Conservation (phyloP, 345 rosid genomes). For the Lepidium sativum region DNA sequence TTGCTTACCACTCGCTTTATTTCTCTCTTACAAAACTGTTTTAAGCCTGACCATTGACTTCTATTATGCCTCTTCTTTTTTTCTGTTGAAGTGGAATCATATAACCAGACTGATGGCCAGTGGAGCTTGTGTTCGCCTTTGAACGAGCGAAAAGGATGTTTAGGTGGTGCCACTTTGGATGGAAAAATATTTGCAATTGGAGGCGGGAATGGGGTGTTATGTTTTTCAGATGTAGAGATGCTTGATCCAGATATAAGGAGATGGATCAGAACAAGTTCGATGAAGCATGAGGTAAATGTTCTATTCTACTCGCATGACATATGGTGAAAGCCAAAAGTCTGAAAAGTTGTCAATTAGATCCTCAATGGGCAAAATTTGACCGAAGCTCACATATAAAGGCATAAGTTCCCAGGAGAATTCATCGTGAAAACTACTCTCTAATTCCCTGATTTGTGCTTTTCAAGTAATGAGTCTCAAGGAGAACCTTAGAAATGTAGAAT, state of each 20-base stretch:
- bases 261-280: constrained; percentile 58
- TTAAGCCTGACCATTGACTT: constrained; percentile 1
- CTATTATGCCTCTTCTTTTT: constrained; percentile 6
- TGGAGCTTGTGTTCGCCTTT: constrained; percentile 57
- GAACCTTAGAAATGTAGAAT: not conserved
- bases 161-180: constrained; percentile 50
- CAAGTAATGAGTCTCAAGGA: constrained; percentile 2
- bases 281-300: constrained; percentile 53
- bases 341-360: not conserved
- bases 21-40: not conserved
- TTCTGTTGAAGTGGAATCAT: constrained; percentile 54
- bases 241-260: constrained; percentile 60
- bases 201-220: constrained; percentile 47
- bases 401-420: not conserved
- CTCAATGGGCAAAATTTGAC: not conserved
- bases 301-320: constrained; percentile 6
- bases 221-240: constrained; percentile 75
- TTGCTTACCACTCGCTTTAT: not conserved
- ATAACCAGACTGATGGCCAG: constrained; percentile 37
- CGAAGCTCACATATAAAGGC: constrained; percentile 1
- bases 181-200: constrained; percentile 62
- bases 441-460: not conserved
- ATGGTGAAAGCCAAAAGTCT: constrained; percentile 1
- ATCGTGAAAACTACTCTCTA: not conserved
- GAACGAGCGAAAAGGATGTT: constrained; percentile 42